Evolutionary conservation across 164 flowering plant species (phyloP), one percentile per base, ranked within the genome.

Genomic region (Stephania yunnanensis): DNA sequence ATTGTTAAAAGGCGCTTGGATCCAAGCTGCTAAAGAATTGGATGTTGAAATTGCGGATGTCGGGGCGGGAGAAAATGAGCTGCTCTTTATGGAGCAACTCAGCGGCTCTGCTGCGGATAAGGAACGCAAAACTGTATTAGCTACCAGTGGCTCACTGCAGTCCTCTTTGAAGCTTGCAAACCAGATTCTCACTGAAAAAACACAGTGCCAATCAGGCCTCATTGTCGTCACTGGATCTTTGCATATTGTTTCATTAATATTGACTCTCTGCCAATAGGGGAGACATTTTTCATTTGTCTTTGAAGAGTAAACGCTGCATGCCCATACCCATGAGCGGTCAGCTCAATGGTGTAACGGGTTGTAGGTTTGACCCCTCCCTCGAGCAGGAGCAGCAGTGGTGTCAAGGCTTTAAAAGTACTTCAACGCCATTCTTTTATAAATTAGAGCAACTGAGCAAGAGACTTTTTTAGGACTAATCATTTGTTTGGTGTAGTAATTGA

Each of bases 151-250:
- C 11, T 86, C 91, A 10, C 73, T 86, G 53, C 64, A 66, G 64
- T 79, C 20, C 69, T 85, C 89, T 15, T 71, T 95, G 83, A 82
- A 78, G 64, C 13, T 48, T 42, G 94, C 83, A 44, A 42, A 78
- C 81, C 68, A 81, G 73, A 79, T 89, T 63, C 92, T 92, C 20
- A 71, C 17, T 69, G 78, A 68, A 71, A 83, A 83, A 77, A 31
- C 70, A 5, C 78, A 77, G 1, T 74, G 76, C 15, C 74, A 55
- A 9, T 20, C 79, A 19, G 82, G 92, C 69, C 77, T 95, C 9
- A 73, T 92, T 79, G 92, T 89, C 9, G 85, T 90, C 45, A 92
- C 97, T 64, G 97, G 98, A 29, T 80, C 73, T 45, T 53, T 78
- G 22, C 80, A 73, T 58, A 69, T 78, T 69, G 73, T 69, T 19